phyloP scores from a whole-genome alignment of 495 filamentous ascomycete species.

The Hypoxylon crocopeplum region DNA sequence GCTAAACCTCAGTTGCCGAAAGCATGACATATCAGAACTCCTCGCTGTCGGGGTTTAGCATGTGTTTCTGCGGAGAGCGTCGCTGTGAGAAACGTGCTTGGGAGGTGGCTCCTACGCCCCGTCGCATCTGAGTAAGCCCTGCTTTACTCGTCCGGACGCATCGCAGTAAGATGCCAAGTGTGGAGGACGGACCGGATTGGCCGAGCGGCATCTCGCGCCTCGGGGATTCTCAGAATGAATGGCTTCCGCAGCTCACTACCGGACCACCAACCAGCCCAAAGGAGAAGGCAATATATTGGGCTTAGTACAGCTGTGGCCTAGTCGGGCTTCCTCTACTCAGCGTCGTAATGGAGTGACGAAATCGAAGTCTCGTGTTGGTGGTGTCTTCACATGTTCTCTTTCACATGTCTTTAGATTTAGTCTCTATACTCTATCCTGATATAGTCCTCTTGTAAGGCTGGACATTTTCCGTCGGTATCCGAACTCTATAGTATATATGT shows the following conservation, averaged over 20 bases:
- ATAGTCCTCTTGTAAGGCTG: conserved; percentile 1
- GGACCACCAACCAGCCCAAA: conserved; percentile 26
- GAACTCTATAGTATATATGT: conserved; percentile 32
- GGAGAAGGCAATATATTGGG: conserved; percentile 29
- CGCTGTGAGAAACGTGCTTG: conserved; percentile 10
- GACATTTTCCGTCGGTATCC: conserved; percentile 8
- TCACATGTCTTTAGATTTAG: conserved; percentile 27
- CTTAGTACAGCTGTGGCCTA: conserved; percentile 21
- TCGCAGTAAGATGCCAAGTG: conserved; percentile 37
- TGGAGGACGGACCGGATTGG: conserved; percentile 19
- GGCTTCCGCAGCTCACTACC: conserved; percentile 15
- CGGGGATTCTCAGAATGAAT: conserved; percentile 16
- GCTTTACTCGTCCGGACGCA: conserved; percentile 17
- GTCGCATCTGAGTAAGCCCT: conserved; percentile 31
- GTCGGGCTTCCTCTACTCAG: conserved; percentile 19
- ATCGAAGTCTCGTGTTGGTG: conserved; percentile 18
- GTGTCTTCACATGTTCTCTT: conserved; percentile 19
- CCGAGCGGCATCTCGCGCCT: not conserved
- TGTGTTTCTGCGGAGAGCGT: conserved; percentile 10
- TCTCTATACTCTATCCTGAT: conserved; percentile 21
- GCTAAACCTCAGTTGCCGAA: conserved; percentile 7
- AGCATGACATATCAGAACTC: not conserved
- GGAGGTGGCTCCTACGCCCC: conserved; percentile 4
- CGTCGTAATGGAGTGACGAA: conserved; percentile 23
- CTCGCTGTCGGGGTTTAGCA: conserved; percentile 12